Conservation (phyloP, 1,284 basidiomycete genomes). For the Cutaneotrichosporon sp. region DNA sequence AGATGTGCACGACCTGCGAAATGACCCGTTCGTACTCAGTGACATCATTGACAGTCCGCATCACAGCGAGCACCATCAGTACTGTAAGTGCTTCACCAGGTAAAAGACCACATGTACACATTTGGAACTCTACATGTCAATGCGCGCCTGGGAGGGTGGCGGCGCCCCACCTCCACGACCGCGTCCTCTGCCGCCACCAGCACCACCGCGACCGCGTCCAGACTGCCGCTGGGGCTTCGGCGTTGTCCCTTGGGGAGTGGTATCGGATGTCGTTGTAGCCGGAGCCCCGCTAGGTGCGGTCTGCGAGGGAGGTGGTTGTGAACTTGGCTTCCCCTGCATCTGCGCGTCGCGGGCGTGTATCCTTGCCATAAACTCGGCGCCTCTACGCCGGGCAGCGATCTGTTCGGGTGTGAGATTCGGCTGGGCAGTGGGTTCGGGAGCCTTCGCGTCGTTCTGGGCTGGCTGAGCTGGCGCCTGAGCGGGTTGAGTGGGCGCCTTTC, state of each 20-base stretch:
- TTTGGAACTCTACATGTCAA: constrained; percentile 13
- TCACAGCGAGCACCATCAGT: no score
- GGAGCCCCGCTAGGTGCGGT: no score
- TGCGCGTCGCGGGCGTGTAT: no score
- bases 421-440: no score
- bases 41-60: no score
- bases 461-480: no score
- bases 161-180: constrained; percentile 5
- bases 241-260: neutral
- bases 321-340: no score
- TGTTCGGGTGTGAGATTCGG: neutral
- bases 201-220: neutral
- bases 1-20: no score
- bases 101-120: neutral
- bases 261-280: neutral
- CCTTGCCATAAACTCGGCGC: neutral
- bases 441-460: no score
- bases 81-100: neutral
- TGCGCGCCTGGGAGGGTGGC: constrained; percentile 13
- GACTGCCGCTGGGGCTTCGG: neutral
- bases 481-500: neutral
- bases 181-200: constrained; percentile 3
- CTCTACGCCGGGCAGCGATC: no score
- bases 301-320: no score
- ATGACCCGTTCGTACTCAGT: no score